Percentiles rank a stretch among this genome's conserved stretches.
Evolutionary conservation across 2,329 filamentous ascomycete species (phyloP).

Genomic region (Mollisiaceae sp.): DNA sequence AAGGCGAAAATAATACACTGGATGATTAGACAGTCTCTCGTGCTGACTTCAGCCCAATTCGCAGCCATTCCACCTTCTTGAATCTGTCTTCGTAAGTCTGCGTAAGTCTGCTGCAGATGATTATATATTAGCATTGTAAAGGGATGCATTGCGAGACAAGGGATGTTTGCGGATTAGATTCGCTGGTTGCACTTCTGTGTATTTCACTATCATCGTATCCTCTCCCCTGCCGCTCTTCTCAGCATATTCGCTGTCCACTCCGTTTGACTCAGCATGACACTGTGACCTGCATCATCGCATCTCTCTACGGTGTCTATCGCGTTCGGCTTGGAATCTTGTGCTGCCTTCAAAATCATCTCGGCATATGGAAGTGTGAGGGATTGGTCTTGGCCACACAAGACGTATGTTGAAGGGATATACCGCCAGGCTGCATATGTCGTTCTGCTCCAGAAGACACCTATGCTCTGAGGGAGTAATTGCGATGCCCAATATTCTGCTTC

Average conservation of each 20-base stretch:
- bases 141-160: background rate
- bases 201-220: conserved; percentile 12
- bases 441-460: conserved; percentile 41
- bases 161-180: background rate
- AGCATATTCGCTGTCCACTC: conserved; percentile 33
- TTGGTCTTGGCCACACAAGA: conserved; percentile 35
- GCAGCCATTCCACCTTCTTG: background rate
- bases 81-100: background rate
- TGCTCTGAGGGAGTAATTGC: conserved; percentile 46
- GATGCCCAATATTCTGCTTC: conserved; percentile 48
- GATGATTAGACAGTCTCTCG: background rate
- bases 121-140: background rate
- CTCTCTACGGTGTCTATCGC: conserved; percentile 34
- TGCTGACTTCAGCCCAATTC: conserved; percentile 7
- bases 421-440: conserved; percentile 39
- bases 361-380: conserved; percentile 29
- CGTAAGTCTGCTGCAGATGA: background rate
- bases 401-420: conserved; percentile 37
- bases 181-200: background rate
- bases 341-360: conserved; percentile 33
- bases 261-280: conserved; percentile 30
- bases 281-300: conserved; percentile 33
- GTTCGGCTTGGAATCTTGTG: conserved; percentile 29
- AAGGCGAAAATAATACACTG: background rate
- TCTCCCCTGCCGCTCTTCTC: conserved; percentile 27